Conservation (phyloP, 306 rosid species). For the Vigna nakashimae region DNA sequence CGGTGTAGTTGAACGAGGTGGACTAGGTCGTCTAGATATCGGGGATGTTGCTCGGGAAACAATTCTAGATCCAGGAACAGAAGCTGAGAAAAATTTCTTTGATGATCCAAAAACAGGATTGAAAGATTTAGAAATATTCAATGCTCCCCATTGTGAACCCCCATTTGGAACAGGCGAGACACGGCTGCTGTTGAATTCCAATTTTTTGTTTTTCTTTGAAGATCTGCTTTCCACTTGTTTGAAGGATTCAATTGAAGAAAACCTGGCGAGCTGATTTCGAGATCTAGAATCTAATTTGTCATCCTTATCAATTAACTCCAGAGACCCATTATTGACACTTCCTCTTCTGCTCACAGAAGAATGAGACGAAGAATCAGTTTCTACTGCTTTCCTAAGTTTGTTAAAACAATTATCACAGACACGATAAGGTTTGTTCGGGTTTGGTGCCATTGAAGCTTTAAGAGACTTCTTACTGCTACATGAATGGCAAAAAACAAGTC, state of each 20-base stretch:
- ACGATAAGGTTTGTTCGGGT: constrained; percentile 97
- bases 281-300: constrained; percentile 85
- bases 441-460: constrained; percentile 99
- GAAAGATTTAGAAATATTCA: constrained; percentile 86
- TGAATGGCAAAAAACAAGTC: constrained; percentile 97
- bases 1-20: constrained; percentile 99
- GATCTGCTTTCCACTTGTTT: constrained; percentile 86
- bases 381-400: constrained; percentile 82
- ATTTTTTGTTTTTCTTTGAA: constrained; percentile 94
- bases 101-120: constrained; percentile 99
- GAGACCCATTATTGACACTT: constrained; percentile 76
- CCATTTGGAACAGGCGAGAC: constrained; percentile 96
- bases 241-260: constrained; percentile 83
- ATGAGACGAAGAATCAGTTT: constrained; percentile 78
- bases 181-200: constrained; percentile 96
- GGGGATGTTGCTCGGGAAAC: constrained; percentile 99
- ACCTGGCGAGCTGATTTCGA: constrained; percentile 73
- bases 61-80: constrained; percentile 99
- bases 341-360: constrained; percentile 94
- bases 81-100: constrained; percentile 98
- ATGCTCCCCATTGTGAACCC: constrained; percentile 92
- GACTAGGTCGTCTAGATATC: constrained; percentile 96
- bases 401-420: constrained; percentile 93
- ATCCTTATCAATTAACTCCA: constrained; percentile 75
- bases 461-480: constrained; percentile 97